Evolutionary conservation across 2,329 filamentous ascomycete species (phyloP).

Genomic region (Sporothrix phasma): DNA sequence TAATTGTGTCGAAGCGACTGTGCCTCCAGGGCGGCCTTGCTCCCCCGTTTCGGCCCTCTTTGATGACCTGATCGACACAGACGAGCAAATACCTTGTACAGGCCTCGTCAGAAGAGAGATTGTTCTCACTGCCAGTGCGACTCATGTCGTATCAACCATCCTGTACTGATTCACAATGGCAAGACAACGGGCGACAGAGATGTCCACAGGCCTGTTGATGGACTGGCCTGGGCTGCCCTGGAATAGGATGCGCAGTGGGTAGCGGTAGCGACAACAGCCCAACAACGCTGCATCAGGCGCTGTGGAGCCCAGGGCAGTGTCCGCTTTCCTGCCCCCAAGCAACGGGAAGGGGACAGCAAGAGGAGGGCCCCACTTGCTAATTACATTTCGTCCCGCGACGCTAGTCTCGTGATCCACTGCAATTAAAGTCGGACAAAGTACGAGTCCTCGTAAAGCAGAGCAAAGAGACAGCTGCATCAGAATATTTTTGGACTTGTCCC

Average conservation of each 20-base stretch:
- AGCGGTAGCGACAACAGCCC: not conserved
- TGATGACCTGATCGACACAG: no score
- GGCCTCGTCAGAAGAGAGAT: no score
- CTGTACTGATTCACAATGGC: no score
- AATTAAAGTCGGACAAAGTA: slow-evolving; percentile 18
- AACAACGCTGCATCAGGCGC: not conserved
- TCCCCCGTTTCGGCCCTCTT: no score
- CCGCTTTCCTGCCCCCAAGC: slow-evolving; percentile 5
- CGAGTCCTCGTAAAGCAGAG: no score
- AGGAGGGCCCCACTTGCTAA: slow-evolving; percentile 14
- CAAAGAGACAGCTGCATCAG: slow-evolving; percentile 1
- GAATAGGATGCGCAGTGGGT: not conserved
- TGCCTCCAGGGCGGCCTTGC: no score
- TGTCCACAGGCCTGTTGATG: not conserved
- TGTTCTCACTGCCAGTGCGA: no score
- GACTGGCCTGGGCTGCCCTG: not conserved
- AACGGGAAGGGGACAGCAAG: slow-evolving; percentile 10
- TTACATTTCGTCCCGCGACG: slow-evolving; percentile 20
- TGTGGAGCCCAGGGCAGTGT: not conserved
- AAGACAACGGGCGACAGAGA: no score
- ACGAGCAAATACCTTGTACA: no score
- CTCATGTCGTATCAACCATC: no score
- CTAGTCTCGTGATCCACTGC: slow-evolving; percentile 19
- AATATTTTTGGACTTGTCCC: not conserved
- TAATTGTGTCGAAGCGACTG: no score